Evolutionary conservation across 164 flowering plant genomes (phyloP).

Genomic region (Stephania cephalantha): DNA sequence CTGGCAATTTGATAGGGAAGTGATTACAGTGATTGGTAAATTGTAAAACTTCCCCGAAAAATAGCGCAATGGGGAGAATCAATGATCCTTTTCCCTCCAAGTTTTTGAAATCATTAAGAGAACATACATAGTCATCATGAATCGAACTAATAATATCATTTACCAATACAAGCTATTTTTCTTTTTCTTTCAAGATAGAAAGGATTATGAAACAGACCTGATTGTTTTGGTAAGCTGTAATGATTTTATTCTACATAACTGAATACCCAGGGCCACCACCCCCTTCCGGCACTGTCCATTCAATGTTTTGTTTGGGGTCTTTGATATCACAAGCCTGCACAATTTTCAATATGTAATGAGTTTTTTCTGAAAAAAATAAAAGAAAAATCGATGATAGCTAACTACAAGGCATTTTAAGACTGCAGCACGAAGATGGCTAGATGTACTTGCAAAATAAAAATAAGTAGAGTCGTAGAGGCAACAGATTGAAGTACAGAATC

Average conservation of each 20-base stretch:
- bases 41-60: no score
- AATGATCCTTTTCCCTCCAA: background rate
- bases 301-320: constrained; percentile 91
- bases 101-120: background rate
- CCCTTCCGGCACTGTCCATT: constrained; percentile 97
- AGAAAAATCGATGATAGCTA: background rate
- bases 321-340: constrained; percentile 94
- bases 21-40: no score
- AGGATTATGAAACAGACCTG: background rate
- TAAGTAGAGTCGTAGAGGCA: background rate
- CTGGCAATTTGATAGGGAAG: no score
- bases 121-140: background rate
- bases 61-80: background rate
- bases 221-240: background rate
- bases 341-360: background rate
- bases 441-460: background rate
- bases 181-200: background rate
- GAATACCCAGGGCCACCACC: constrained; percentile 97
- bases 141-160: background rate
- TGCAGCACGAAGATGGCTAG: background rate
- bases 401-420: background rate
- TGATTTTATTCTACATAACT: constrained; percentile 52
- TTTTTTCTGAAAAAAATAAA: background rate
- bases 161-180: background rate
- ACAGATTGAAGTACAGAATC: background rate